Evolutionary conservation across 1,284 basidiomycete species (phyloP), one percentile per base, ranked within the genome.

Genomic region (Ustilago loliicola): DNA sequence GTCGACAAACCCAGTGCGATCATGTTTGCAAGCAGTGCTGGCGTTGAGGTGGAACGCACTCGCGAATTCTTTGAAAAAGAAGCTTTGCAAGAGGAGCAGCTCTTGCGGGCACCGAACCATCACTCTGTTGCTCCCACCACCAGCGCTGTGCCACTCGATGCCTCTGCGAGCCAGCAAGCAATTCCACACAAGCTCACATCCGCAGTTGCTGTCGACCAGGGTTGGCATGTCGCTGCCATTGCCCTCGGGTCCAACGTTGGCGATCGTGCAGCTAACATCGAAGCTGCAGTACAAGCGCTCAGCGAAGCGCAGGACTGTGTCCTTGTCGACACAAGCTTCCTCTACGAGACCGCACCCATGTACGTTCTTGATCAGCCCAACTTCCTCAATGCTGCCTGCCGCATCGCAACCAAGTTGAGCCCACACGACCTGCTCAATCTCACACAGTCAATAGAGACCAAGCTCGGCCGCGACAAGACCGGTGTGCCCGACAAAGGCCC

Each of bases 271-370:
- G 89, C 89, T n/a, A 92, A 97, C 84, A 93, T 98, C 70, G 91
- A 94, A 79, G 87, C 88, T 30, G 94, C 94, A 90, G 30, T 88
- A 92, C 2, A 91, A 91, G 83, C 6, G 78, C 67, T 86, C 64
- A 42, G 73, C 79, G 65, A 83, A 72, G 65, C 79, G 21, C 54
- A 71, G 5, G 72, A 64, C 27, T 80, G 87, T 91, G 4, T 84
- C 82, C 17, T 82, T 88, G 87, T 93, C 29, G 89, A 94, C 78
- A 96, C 94, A 0, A 95, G 94, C 83, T 94, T 96, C 87, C 87
- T 99, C 87, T 99, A 99, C 86, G 93, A 98, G 87, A 96, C 93
- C 21, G 89, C 92, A 23, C 95, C 97, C 0, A 98, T 98, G 97
- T 99, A 99, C 87, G 91, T 96, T 27, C 90, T 90, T 19, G 92